Evolutionary conservation across 129 eudicot species (phyloP), one percentile per base, ranked within the genome.

Genomic region (Helichrysum umbraculigerum): DNA sequence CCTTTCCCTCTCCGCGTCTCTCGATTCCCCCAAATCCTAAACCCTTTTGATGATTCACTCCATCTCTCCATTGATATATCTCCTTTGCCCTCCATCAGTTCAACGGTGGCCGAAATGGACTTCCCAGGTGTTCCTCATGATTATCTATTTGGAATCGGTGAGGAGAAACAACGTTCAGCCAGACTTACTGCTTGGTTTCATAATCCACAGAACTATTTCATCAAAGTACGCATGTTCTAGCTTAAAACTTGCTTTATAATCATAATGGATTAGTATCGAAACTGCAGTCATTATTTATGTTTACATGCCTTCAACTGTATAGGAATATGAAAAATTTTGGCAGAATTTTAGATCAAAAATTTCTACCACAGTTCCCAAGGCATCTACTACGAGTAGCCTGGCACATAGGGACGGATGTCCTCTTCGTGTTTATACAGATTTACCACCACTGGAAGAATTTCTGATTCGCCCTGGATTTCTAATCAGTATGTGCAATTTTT

Each of bases 111-210:
- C n/a, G n/a, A n/a, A n/a, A n/a, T n/a, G n/a, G n/a, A n/a, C n/a
- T n/a, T n/a, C n/a, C n/a, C n/a, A n/a, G n/a, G n/a, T n/a, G n/a
- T n/a, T n/a, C n/a, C n/a, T n/a, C n/a, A n/a, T n/a, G 99, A 95
- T 87, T 95, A 72, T 78, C 73, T 95, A 67, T 89, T 84, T 79
- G 97, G 99, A 75, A 91, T 95, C 25, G 97, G 99, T 71, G 99
- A 95, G 92, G 88, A 86, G 71, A 87, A 84, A 68, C 99, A 95
- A 51, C 97, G 99, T 57, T 91, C 97, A 76, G 92, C 99, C 67
- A 84, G 99, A 70, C 88, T 95, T 20, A 89, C 97, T 63, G 97
- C 99, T 58, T 95, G 99, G 99, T 95, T 91, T 81, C 96, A 87
- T 71, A 95, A 97, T 71, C 97, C 97, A 16, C 82, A 76, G 66